phyloP scores from a whole-genome alignment of 2,329 filamentous ascomycete genomes.

The Talaromyces marneffei region DNA sequence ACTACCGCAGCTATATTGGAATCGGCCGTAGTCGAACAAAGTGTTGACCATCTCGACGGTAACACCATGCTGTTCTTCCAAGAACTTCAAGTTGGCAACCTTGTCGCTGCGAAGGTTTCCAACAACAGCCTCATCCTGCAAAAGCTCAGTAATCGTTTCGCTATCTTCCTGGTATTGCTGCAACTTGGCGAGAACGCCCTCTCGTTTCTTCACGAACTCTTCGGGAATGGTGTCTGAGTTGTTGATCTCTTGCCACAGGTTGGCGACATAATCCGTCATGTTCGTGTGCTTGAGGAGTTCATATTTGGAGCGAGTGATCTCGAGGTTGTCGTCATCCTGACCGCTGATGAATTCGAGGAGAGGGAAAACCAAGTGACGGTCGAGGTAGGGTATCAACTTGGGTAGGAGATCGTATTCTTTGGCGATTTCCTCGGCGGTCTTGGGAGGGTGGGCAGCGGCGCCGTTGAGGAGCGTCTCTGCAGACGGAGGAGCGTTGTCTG shows the following conservation, averaged over 20 bases:
- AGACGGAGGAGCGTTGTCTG: constrained; percentile 45
- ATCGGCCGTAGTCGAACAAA: constrained; percentile 91
- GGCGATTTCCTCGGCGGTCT: constrained; percentile 50
- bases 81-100: constrained; percentile 94
- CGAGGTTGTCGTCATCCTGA: constrained; percentile 70
- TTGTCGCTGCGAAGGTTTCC: constrained; percentile 91
- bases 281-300: constrained; percentile 94
- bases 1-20: constrained; percentile 96
- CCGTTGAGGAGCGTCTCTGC: constrained; percentile 47
- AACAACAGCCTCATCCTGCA: constrained; percentile 85
- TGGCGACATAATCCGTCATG: constrained; percentile 97
- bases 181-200: constrained; percentile 77
- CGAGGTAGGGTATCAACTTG: constrained; percentile 84
- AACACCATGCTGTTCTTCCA: constrained; percentile 94
- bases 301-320: constrained; percentile 82
- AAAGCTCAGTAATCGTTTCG: constrained; percentile 76
- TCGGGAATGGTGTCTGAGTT: constrained; percentile 68
- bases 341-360: constrained; percentile 86
- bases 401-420: constrained; percentile 76
- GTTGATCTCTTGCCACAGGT: constrained; percentile 84
- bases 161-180: constrained; percentile 82
- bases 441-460: constrained; percentile 41
- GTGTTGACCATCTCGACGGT: constrained; percentile 93
- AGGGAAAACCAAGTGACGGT: constrained; percentile 93
- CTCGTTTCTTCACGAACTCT: constrained; percentile 82